These are phyloP conservation scores for Phytomonas francai DNA, from an alignment of 208 protist genomes.

Conservation along the genomic window DNA sequence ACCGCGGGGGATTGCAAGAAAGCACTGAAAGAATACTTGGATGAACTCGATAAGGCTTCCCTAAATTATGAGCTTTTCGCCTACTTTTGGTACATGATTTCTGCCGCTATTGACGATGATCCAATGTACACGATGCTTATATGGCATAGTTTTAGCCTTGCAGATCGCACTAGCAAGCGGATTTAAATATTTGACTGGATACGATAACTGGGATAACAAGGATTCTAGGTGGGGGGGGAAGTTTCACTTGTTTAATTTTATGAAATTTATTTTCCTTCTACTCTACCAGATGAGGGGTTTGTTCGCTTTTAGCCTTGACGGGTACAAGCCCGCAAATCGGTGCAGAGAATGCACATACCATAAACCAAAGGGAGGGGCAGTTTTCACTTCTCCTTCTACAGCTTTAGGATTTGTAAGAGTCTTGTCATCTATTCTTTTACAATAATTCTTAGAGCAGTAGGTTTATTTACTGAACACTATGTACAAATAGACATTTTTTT, in stretches of 20 bases:
- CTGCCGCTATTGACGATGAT: slow-evolving; percentile 66
- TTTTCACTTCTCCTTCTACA: neutral
- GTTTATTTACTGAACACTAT: neutral
- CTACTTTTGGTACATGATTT: slow-evolving; percentile 71
- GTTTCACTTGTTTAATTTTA: slow-evolving; percentile 13
- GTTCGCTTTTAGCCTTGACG: neutral
- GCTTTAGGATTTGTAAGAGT: neutral
- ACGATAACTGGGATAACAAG: neutral
- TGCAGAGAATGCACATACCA: neutral
- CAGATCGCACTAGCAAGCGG: slow-evolving; percentile 18
- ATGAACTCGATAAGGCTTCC: slow-evolving; percentile 23
- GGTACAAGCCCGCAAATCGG: neutral
- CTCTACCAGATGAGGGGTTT: neutral
- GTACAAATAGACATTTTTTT: slow-evolving; percentile 4
- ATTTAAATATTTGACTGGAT: slow-evolving; percentile 1
- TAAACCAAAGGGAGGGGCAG: neutral
- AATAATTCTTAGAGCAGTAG: neutral
- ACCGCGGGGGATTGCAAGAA: slow-evolving; percentile 32
- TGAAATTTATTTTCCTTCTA: slow-evolving; percentile 2
- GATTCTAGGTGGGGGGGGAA: neutral
- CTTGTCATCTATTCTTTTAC: neutral
- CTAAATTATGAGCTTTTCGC: slow-evolving; percentile 55
- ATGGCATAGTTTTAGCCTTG: slow-evolving; percentile 73
- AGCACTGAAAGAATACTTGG: slow-evolving; percentile 28
- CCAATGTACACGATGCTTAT: slow-evolving; percentile 73